A percentile compares a stretch with the other conserved stretches of the same genome.
phyloP scores from a whole-genome alignment of 495 filamentous ascomycete species.

The Hyaloscypha hepaticicola region DNA sequence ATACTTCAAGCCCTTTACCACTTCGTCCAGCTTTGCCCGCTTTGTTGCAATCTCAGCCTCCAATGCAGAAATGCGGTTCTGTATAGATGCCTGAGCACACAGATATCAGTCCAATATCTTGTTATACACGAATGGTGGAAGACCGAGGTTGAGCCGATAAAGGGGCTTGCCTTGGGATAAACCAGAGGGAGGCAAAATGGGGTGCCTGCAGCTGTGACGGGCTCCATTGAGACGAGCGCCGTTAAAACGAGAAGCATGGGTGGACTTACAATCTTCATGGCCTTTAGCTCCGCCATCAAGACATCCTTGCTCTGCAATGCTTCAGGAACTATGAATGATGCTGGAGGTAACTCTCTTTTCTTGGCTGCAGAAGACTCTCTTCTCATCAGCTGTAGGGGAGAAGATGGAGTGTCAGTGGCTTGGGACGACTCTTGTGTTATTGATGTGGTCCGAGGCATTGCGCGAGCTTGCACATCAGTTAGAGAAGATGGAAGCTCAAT shows the following conservation, averaged over 20 bases:
- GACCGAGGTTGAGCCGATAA: background rate
- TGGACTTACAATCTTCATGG: conserved; percentile 30
- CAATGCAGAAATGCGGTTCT: conserved; percentile 26
- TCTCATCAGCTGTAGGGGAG: background rate
- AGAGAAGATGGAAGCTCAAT: background rate
- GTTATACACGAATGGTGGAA: background rate
- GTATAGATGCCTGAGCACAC: conserved; percentile 20
- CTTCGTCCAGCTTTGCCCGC: conserved; percentile 21
- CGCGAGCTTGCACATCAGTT: background rate
- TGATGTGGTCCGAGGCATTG: background rate
- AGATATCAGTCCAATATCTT: background rate
- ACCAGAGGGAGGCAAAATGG: too few species aligned
- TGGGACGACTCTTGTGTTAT: background rate
- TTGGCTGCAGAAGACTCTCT: background rate
- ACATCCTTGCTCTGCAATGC: conserved; percentile 23
- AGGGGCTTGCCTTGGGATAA: too few species aligned
- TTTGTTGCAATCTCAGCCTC: conserved; percentile 26
- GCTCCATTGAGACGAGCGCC: too few species aligned
- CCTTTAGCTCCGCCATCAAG: conserved; percentile 27
- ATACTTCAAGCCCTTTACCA: conserved; percentile 23
- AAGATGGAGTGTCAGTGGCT: background rate
- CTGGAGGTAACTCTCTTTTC: background rate
- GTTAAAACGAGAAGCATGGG: too few species aligned
- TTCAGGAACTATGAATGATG: background rate
- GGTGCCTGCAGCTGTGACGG: too few species aligned